phyloP scores from a whole-genome alignment of 192 early-diverging fungal species.

The Coemansia sp. region DNA sequence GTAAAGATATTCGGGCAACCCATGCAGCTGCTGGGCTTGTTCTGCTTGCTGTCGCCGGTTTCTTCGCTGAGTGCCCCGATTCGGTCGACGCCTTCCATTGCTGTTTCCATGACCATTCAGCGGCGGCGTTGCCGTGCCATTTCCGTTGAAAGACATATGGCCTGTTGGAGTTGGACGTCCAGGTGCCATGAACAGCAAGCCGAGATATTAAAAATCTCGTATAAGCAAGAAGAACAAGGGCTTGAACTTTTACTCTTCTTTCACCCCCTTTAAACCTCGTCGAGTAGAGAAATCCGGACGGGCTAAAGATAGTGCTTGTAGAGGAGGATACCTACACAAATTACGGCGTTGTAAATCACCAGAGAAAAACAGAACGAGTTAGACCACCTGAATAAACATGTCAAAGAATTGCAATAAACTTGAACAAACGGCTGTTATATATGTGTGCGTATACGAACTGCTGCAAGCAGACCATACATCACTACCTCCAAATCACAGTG shows the following conservation, averaged over 20 bases:
- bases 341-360: neutral
- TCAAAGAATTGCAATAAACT: neutral
- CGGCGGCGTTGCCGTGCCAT: slow-evolving; percentile 11
- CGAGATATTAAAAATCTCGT: neutral
- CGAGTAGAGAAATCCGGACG: neutral
- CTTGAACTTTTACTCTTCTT: neutral
- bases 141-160: slow-evolving; percentile 2
- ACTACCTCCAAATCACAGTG: too few relatives aligned
- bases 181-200: slow-evolving; percentile 18
- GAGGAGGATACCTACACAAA: neutral
- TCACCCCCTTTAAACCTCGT: neutral
- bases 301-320: neutral
- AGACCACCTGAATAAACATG: neutral
- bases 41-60: neutral
- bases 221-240: neutral
- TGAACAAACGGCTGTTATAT: neutral
- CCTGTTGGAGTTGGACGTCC: slow-evolving; percentile 14
- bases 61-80: slow-evolving; percentile 3
- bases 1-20: slow-evolving; percentile 39
- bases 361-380: neutral
- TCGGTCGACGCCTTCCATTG: slow-evolving; percentile 9
- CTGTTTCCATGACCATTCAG: neutral
- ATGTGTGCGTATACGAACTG: neutral
- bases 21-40: slow-evolving; percentile 4
- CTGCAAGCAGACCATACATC: neutral